Conservation (phyloP, 2,329 filamentous ascomycete species). For the Exophiala mesophila region DNA sequence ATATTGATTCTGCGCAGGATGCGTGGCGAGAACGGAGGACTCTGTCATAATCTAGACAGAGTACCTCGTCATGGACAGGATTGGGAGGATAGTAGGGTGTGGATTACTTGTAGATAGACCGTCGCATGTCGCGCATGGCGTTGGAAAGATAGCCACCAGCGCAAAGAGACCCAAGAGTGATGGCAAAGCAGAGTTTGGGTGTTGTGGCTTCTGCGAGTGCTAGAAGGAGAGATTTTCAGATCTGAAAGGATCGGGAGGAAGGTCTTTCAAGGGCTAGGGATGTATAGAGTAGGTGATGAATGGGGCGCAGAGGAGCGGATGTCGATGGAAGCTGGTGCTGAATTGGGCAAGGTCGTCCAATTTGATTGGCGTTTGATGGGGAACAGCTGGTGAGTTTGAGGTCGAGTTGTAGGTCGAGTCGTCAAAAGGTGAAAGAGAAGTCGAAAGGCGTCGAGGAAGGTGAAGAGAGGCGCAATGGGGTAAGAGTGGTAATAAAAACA, state of each 20-base stretch:
- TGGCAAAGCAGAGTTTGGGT: not conserved
- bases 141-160: conserved; percentile 1
- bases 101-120: conserved; percentile 14
- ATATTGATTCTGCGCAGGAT: conserved; percentile 43
- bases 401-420: conserved; percentile 13
- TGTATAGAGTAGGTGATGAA: no score
- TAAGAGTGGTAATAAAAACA: no score
- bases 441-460: not conserved
- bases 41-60: conserved; percentile 52
- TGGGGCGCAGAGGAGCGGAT: no score
- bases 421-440: conserved; percentile 5
- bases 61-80: conserved; percentile 39
- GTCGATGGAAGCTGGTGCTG: no score
- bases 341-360: no score
- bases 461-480: no score
- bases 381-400: no score
- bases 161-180: not conserved
- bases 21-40: conserved; percentile 47
- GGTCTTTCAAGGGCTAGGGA: no score
- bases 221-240: no score
- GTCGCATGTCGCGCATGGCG: conserved; percentile 23
- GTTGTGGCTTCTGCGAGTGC: no score
- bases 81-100: conserved; percentile 8
- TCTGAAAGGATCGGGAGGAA: no score
- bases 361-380: no score